A percentile compares a stretch with the other conserved stretches of the same genome.
These are phyloP conservation scores for Pisolithus albus DNA, from an alignment of 768 basidiomycete species.

Conservation along the genomic window DNA sequence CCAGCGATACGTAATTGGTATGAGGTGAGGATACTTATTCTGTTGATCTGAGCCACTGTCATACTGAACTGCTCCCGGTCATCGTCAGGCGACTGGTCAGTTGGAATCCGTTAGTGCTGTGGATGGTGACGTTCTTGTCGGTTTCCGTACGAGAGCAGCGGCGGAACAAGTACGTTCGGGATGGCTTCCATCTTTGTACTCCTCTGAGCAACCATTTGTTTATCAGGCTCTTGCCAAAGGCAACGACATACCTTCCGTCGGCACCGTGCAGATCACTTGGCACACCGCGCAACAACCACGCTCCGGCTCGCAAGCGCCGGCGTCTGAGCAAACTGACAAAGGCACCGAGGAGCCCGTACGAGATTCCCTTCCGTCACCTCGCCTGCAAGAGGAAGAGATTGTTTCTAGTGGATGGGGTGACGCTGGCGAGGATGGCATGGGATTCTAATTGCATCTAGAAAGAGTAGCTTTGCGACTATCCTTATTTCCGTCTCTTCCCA, in stretches of 20 bases:
- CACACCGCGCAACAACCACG: slow-evolving; percentile 33
- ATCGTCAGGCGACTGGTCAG: slow-evolving; percentile 55
- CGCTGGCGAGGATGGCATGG: slow-evolving; percentile 68
- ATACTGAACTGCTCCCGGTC: background rate
- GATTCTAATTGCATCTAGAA: slow-evolving; percentile 35
- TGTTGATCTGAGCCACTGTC: background rate
- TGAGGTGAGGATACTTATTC: slow-evolving; percentile 42
- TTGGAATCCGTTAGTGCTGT: slow-evolving; percentile 59
- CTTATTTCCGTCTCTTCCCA: slow-evolving; percentile 1
- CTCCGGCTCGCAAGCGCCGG: slow-evolving; percentile 14
- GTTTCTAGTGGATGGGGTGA: slow-evolving; percentile 66
- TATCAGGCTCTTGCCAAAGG: slow-evolving; percentile 69
- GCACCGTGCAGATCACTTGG: slow-evolving; percentile 64
- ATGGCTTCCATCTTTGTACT: background rate
- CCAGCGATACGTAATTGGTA: slow-evolving; percentile 77
- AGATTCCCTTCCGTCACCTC: slow-evolving; percentile 23
- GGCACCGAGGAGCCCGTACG: slow-evolving; percentile 15
- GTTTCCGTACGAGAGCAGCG: slow-evolving; percentile 63
- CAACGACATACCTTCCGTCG: slow-evolving; percentile 55
- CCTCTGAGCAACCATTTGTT: slow-evolving; percentile 7
- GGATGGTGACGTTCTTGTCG: slow-evolving; percentile 53
- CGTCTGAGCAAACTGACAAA: slow-evolving; percentile 16
- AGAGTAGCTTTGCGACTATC: slow-evolving; percentile 1
- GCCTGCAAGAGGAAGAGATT: slow-evolving; percentile 51
- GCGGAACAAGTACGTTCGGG: slow-evolving; percentile 65